A percentile compares a stretch with the other conserved stretches of the same genome.
Evolutionary conservation across 805 yeast genomes (phyloP).

Genomic region (Hyphopichia homilentoma): DNA sequence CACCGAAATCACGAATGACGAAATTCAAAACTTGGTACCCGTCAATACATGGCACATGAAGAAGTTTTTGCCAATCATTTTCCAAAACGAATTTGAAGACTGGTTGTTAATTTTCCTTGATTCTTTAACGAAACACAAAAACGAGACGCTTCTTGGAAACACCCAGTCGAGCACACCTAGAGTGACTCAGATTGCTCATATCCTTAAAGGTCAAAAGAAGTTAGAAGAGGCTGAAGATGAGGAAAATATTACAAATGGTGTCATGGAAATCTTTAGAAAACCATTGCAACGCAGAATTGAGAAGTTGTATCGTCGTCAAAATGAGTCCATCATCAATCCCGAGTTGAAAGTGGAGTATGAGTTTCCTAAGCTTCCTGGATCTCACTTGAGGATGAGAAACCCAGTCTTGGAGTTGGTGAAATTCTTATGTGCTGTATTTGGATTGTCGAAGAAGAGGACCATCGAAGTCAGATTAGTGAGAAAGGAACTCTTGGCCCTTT

Average conservation of each 20-base stretch:
- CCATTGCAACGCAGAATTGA: slow-evolving; percentile 66
- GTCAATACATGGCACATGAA: slow-evolving; percentile 75
- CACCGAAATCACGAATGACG: slow-evolving; percentile 40
- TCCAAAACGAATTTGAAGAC: slow-evolving; percentile 80
- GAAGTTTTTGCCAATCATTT: slow-evolving; percentile 65
- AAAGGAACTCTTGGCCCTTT: slow-evolving; percentile 63
- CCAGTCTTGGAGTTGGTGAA: slow-evolving; percentile 83
- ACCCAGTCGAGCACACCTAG: slow-evolving; percentile 50
- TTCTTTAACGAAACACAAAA: slow-evolving; percentile 56
- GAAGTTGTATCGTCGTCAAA: slow-evolving; percentile 64
- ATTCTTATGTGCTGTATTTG: slow-evolving; percentile 65
- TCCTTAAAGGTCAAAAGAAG: slow-evolving; percentile 41
- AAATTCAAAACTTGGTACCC: slow-evolving; percentile 45
- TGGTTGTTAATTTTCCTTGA: slow-evolving; percentile 81
- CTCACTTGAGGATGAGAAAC: slow-evolving; percentile 51
- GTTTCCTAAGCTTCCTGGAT: slow-evolving; percentile 78
- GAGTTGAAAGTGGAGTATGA: slow-evolving; percentile 60
- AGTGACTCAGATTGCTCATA: slow-evolving; percentile 63
- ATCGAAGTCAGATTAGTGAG: slow-evolving; percentile 75
- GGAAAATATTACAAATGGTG: slow-evolving; percentile 32
- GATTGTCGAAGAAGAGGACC: slow-evolving; percentile 58
- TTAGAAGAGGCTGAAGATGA: slow-evolving; percentile 32
- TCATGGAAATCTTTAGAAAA: slow-evolving; percentile 54
- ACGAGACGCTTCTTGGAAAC: slow-evolving; percentile 32
- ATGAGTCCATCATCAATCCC: slow-evolving; percentile 66